Evolutionary conservation across 2,329 filamentous ascomycete genomes (phyloP).

Genomic region (Botrytis cinerea): DNA sequence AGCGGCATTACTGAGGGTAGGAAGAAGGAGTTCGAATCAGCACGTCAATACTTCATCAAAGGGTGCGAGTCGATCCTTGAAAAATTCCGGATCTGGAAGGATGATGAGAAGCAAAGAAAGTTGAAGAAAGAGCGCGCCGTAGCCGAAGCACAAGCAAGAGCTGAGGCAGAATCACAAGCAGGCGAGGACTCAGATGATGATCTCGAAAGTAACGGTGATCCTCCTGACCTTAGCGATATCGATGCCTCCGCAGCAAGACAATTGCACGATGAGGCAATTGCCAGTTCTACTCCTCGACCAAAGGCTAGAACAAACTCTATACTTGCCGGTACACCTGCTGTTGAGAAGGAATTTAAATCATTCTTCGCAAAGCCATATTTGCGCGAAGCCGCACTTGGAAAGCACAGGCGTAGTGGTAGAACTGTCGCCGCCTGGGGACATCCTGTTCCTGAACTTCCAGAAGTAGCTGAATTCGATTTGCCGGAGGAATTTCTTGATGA

Average conservation of each 20-base stretch:
- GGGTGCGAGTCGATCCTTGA: constrained; percentile 80
- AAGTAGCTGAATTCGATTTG: constrained; percentile 70
- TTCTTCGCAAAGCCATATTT: constrained; percentile 75
- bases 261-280: constrained; percentile 54
- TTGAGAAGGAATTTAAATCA: constrained; percentile 70
- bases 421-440: constrained; percentile 79
- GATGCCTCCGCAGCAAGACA: constrained; percentile 74
- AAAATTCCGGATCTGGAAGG: constrained; percentile 85
- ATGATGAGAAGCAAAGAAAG: constrained; percentile 84
- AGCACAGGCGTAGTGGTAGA: constrained; percentile 67
- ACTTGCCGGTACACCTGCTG: constrained; percentile 36
- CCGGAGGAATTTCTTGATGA: constrained; percentile 55
- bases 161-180: constrained; percentile 40
- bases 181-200: constrained; percentile 54
- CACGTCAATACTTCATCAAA: constrained; percentile 79
- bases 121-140: constrained; percentile 69
- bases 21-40: constrained; percentile 83
- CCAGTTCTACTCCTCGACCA: constrained; percentile 34
- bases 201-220: constrained; percentile 42
- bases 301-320: constrained; percentile 28
- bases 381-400: constrained; percentile 76
- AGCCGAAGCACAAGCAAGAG: constrained; percentile 50
- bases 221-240: constrained; percentile 67
- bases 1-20: constrained; percentile 77
- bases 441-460: constrained; percentile 69